A percentile compares a stretch with the other conserved stretches of the same genome.
These are phyloP conservation scores for Ophiosphaerella korrae DNA, from an alignment of 2,329 filamentous ascomycete species.

Conservation along the genomic window DNA sequence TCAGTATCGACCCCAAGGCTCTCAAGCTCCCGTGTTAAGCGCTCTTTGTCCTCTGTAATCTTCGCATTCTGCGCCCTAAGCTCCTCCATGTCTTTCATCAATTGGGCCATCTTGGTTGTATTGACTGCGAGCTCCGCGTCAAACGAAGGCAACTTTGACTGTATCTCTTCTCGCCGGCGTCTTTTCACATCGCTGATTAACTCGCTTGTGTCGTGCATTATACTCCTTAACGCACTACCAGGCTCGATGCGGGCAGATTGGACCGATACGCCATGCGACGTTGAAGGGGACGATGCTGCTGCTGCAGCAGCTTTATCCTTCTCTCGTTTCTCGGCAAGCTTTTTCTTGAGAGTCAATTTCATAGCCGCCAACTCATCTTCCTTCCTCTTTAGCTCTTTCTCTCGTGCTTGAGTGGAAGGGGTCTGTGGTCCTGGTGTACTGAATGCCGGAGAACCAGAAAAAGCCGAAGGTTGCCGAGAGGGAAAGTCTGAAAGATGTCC, in stretches of 20 bases:
- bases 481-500: constrained; percentile 30
- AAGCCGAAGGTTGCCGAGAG: constrained; percentile 28
- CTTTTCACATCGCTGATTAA: constrained; percentile 16
- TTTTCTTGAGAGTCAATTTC: constrained; percentile 32
- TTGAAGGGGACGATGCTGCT: constrained; percentile 9
- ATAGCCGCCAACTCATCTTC: constrained; percentile 57
- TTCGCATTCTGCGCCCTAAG: constrained; percentile 46
- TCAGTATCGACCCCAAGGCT: constrained; percentile 55
- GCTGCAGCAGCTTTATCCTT: constrained; percentile 21
- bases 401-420: constrained; percentile 42
- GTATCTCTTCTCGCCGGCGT: constrained; percentile 55
- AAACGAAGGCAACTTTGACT: constrained; percentile 53
- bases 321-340: constrained; percentile 31
- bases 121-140: constrained; percentile 52
- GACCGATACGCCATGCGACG: neutral
- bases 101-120: constrained; percentile 46
- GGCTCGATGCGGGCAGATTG: neutral
- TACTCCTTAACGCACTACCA: neutral
- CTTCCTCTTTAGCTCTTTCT: constrained; percentile 53
- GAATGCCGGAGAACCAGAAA: constrained; percentile 29
- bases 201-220: neutral
- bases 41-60: constrained; percentile 48
- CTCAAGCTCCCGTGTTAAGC: constrained; percentile 56
- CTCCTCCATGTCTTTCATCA: constrained; percentile 54
- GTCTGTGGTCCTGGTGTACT: constrained; percentile 45